These are phyloP conservation scores for Suhomyces terraborum DNA, from an alignment of 1,139 yeast species.

Conservation along the genomic window DNA sequence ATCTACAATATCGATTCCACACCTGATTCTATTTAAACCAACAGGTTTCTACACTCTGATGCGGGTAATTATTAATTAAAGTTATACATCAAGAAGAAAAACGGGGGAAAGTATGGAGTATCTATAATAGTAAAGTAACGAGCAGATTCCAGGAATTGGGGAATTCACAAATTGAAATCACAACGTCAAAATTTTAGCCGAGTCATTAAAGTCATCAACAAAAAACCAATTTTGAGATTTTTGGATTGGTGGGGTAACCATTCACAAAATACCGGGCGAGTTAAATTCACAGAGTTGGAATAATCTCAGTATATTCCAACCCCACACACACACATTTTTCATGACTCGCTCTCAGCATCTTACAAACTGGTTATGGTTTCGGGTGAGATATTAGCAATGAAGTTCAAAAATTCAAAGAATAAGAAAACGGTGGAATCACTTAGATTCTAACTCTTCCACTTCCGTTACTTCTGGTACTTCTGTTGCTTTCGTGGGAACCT, in stretches of 20 bases:
- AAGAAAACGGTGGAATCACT: neutral
- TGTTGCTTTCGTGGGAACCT: constrained; percentile 10
- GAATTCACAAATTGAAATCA: constrained; percentile 1
- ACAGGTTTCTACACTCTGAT: constrained; percentile 1
- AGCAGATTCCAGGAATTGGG: constrained; percentile 2
- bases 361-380: constrained; percentile 1
- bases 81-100: constrained; percentile 8
- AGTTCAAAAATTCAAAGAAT: neutral
- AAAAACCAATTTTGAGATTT: constrained; percentile 6
- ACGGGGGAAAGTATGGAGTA: constrained; percentile 14
- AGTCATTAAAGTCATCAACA: constrained; percentile 13
- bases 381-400: neutral
- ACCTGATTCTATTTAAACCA: too few relatives aligned
- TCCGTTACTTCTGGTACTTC: constrained; percentile 8
- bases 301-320: constrained; percentile 14
- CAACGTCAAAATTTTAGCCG: constrained; percentile 8
- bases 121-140: constrained; percentile 8
- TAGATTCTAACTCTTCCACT: constrained; percentile 7
- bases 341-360: constrained; percentile 10
- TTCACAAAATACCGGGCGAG: constrained; percentile 2
- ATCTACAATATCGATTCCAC: too few relatives aligned
- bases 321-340: constrained; percentile 21
- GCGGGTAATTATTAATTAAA: constrained; percentile 8
- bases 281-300: constrained; percentile 13
- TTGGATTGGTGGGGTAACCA: constrained; percentile 6